Base-by-base conservation (phyloP, 2,329 filamentous ascomycete genomes). In the Chrysoporthe austroafricana region DNA sequence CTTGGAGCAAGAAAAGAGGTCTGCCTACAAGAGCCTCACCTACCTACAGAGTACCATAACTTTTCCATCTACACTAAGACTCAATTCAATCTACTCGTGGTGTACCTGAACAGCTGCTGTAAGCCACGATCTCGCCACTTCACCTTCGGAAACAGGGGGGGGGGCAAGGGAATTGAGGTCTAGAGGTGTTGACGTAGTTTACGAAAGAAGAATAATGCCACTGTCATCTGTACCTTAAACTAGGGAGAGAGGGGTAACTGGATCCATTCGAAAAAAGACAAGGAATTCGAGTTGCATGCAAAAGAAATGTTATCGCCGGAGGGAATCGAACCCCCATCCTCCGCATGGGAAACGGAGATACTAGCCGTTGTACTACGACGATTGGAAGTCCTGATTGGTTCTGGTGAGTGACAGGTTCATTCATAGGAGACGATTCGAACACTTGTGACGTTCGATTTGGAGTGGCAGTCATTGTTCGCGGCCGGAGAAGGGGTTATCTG, bases 231-330 rank as follows among this genome's bases (percentile, higher is more conserved):
- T 39, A 39, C 9, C 4, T 39, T 26, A 2, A 26, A 26, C 26
- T 39, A 39, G 36, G 9, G 16, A 5, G 26, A 32, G 26, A 26
- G 26, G 26, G 26, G 26, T 2, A 26, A 26, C 26, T 26, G 26
- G 26, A 26, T 26, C 26, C 26, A 26, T 26, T 26, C 26, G 26
- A 26, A 26, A 26, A 14, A 14, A 16, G 26, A 9, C 36, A 9
- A 7, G 36, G 36, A 39, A 4, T 34, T 54, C 21, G 14, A 54
- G 26, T 7, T 26, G 50, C 13, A 21, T 32, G 26, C 50, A 54
- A 54, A 54, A 54, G 26, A 54, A 54, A 14, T 14, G 57, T 76
- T 78, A 42, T 26, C 50, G 50, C 13, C 50, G 21, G 50, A 26
- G 50, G 50, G 50, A 54, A 54, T 54, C 43, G 59, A 62, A 62